Base-by-base conservation (phyloP, 2,329 filamentous ascomycete genomes). In the Talaromyces sp. region DNA sequence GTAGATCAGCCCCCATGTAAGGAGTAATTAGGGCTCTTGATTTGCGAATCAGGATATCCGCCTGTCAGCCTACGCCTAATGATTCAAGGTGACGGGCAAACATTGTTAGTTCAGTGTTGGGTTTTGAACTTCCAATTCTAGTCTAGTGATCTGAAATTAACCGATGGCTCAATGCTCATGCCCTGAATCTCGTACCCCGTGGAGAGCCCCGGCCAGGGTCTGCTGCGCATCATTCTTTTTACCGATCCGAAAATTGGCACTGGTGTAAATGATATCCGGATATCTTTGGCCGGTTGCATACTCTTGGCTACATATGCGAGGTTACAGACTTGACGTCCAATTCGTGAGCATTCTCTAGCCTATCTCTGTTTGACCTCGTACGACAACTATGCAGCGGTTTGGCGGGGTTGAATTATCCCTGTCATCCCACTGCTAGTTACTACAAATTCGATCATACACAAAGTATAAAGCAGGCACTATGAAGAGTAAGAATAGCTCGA, bases 61-160 rank as follows among this genome's bases (percentile, higher is more conserved):
- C 4, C n/a, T 35, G 10, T 48, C n/a, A 17, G 17, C 9, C 10
- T 7, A 4, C 4, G 3, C 7, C 25, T 28, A 7, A 28, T 28
- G 7, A 3, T 2, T 19, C n/a, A 19, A 33, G 9, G 43, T n/a
- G n/a, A 13, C 17, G 17, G 25, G 9, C 28, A 25, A 2, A 31
- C 10, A 35, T 33, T 10, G 5, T 46, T n/a, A n/a, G n/a, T 33
- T 9, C 8, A 15, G 6, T 15, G n/a, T 3, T 11, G 2, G 13
- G n/a, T 7, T 11, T 5, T 4, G 45, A 35, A 21, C 10, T 48
- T 48, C 28, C 15, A 5, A 10, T 48, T 48, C 8, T 35, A 10
- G 45, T 2, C 28, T 53, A 53, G 51, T 43, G n/a, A 41, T 53
- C 6, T 28, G 5, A n/a, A 41, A 41, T 53, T 53, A 53, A 53